Percentiles rank a stretch among this genome's conserved stretches.
These are phyloP conservation scores for Brettanomyces nanus DNA, from an alignment of 805 yeast genomes.

Conservation along the genomic window DNA sequence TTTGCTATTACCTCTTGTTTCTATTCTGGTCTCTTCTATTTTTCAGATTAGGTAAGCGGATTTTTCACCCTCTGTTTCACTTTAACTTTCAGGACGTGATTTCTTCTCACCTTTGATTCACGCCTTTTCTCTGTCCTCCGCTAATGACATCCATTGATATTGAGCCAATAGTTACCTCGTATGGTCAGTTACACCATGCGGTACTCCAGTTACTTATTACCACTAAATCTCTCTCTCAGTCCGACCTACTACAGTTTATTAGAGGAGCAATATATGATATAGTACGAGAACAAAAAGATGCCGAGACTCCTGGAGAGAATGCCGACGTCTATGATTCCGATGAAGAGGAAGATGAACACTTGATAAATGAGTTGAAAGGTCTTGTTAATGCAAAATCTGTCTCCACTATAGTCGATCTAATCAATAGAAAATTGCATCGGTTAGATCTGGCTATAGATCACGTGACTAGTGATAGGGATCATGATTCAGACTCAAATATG, in stretches of 20 bases:
- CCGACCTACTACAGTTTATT: not conserved
- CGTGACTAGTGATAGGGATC: constrained; percentile 2
- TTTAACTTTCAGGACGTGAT: no score
- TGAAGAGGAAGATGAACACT: not conserved
- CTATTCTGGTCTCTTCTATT: no score
- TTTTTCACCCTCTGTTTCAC: no score
- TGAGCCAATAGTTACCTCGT: not conserved
- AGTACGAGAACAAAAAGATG: not conserved
- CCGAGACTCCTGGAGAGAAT: not conserved
- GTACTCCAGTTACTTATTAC: constrained; percentile 1
- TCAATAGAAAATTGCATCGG: not conserved
- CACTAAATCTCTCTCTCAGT: not conserved
- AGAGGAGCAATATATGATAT: not conserved
- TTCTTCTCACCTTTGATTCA: no score
- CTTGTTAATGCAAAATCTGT: not conserved
- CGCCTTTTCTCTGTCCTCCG: no score
- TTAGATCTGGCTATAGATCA: constrained; percentile 1
- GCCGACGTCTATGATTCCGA: not conserved
- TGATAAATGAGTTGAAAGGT: not conserved
- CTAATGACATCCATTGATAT: not conserved
- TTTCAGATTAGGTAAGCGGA: no score
- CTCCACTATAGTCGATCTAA: not conserved
- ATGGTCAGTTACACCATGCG: constrained; percentile 1
- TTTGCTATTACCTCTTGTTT: no score
- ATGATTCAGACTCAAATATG: no score